phyloP scores from a whole-genome alignment of 176 grass and related monocot genomes.

The Hordeum marinum region DNA sequence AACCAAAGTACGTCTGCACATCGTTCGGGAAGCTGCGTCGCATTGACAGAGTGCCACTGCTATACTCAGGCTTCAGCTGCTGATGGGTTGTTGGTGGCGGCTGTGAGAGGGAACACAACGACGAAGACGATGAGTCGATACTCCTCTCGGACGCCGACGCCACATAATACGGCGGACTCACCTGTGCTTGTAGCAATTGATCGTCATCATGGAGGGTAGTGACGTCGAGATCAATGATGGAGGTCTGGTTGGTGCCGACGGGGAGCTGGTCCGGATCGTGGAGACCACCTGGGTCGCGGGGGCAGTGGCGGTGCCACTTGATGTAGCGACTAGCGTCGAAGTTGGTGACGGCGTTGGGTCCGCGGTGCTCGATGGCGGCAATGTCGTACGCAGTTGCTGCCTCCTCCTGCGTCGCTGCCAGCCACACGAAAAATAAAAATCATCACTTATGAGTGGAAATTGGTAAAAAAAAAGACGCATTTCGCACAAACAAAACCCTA shows the following conservation, averaged over 20 bases:
- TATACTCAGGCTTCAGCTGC: not conserved
- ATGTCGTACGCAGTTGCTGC: conserved; percentile 77
- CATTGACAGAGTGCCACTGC: not conserved
- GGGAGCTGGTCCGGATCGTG: too few relatives aligned
- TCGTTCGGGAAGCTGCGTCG: conserved; percentile 63
- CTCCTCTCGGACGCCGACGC: not conserved
- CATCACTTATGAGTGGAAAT: too few relatives aligned
- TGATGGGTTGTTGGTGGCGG: not conserved
- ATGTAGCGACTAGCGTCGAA: conserved; percentile 63
- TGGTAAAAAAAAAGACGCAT: not conserved
- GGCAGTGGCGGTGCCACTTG: not conserved
- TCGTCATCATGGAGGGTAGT: not conserved
- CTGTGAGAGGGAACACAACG: not conserved
- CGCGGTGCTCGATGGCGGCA: conserved; percentile 69
- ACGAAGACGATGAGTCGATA: not conserved
- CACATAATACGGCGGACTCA: not conserved
- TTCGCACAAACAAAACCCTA: not conserved
- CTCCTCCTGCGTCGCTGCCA: conserved; percentile 73
- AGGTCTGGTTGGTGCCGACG: too few relatives aligned
- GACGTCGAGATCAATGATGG: too few relatives aligned
- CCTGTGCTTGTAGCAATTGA: not conserved
- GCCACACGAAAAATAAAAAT: not conserved
- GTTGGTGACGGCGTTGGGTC: conserved; percentile 71
- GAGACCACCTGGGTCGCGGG: too few relatives aligned
- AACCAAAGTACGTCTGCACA: conserved; percentile 64